These are phyloP conservation scores for Lactarius akahatsu DNA, from an alignment of 768 basidiomycete species.

Conservation along the genomic window DNA sequence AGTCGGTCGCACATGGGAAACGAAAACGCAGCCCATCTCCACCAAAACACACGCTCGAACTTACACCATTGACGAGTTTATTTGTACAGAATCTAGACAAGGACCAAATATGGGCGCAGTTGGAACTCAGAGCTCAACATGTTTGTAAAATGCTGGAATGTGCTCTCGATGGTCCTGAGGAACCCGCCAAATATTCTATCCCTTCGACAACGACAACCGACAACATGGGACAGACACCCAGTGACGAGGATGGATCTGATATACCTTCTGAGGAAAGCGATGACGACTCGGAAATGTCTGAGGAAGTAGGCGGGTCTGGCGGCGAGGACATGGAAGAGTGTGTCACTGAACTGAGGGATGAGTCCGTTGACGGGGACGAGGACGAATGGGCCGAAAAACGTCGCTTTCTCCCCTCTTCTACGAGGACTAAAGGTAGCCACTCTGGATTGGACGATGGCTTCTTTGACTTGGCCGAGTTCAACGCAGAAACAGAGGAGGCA, in stretches of 20 bases:
- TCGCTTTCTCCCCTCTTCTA: slow-evolving; percentile 11
- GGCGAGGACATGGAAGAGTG: slow-evolving; percentile 33
- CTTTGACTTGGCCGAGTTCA: slow-evolving; percentile 86
- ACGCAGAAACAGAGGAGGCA: slow-evolving; percentile 75
- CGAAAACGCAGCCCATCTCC: slow-evolving; percentile 45
- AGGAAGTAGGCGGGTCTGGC: slow-evolving; percentile 31
- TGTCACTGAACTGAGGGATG: slow-evolving; percentile 30
- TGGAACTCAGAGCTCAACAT: slow-evolving; percentile 75
- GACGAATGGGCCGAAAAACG: slow-evolving; percentile 17
- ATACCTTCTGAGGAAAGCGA: slow-evolving; percentile 14
- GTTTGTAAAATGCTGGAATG: slow-evolving; percentile 69
- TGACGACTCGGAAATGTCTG: slow-evolving; percentile 36
- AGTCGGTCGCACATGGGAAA: slow-evolving; percentile 46
- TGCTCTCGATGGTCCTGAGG: slow-evolving; percentile 54
- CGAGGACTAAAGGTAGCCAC: slow-evolving; percentile 35
- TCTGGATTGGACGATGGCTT: slow-evolving; percentile 82
- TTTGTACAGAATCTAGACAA: slow-evolving; percentile 76
- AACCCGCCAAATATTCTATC: slow-evolving; percentile 35
- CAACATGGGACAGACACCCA: slow-evolving; percentile 33
- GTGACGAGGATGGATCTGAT: slow-evolving; percentile 33
- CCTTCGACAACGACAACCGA: slow-evolving; percentile 30
- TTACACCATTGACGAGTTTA: slow-evolving; percentile 75
- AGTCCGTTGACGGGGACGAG: slow-evolving; percentile 23
- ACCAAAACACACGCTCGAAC: slow-evolving; percentile 40
- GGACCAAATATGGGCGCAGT: slow-evolving; percentile 91